Evolutionary conservation across 257 asterid genomes (phyloP).

Genomic region (Solanum chiquidenum): DNA sequence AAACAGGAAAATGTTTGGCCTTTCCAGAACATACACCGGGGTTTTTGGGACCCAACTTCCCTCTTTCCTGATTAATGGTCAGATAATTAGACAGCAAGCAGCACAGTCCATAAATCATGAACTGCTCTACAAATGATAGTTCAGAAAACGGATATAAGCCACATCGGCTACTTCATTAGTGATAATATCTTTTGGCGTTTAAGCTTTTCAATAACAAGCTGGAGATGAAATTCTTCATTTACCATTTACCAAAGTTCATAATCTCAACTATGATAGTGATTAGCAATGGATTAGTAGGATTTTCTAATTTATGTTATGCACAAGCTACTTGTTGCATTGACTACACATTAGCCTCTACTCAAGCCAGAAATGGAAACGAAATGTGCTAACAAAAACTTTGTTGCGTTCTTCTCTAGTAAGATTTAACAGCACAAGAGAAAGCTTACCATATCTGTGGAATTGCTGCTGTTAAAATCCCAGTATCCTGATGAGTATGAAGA

Average conservation of each 20-base stretch:
- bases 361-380: neutral
- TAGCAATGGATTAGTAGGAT: neutral
- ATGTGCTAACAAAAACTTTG: neutral
- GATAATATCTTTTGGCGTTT: neutral
- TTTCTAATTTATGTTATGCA: neutral
- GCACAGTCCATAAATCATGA: neutral
- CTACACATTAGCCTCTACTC: neutral
- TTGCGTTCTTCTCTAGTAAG: neutral
- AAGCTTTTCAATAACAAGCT: neutral
- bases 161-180: neutral
- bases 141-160: neutral
- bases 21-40: conserved; percentile 25
- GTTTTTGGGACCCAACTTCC: conserved; percentile 15
- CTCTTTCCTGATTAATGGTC: conserved; percentile 54
- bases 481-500: neutral
- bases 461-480: neutral
- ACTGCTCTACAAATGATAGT: conserved; percentile 35
- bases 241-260: neutral
- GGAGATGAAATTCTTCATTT: neutral
- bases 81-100: neutral
- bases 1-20: conserved; percentile 17
- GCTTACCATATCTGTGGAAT: neutral
- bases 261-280: neutral
- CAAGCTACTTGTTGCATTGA: neutral
- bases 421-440: neutral